Conservation (phyloP, 129 eudicot genomes). For the Flaveria ramosissima region DNA sequence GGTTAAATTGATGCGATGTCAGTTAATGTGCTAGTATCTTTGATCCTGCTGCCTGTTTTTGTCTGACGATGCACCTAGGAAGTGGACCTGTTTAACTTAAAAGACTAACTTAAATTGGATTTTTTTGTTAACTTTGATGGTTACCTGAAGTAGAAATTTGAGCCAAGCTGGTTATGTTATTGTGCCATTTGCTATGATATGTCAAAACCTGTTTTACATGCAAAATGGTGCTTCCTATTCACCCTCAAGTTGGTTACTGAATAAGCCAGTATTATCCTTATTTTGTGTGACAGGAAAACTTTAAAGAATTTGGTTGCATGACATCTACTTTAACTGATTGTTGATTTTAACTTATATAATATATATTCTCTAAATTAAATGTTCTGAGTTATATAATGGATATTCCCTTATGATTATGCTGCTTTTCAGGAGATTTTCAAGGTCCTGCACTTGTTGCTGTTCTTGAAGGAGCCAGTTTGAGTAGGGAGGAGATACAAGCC, state of each 20-base stretch:
- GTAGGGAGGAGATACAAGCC: slow-evolving; percentile 87
- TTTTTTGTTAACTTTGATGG: slow-evolving; percentile 1
- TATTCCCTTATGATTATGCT: neutral
- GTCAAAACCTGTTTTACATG: slow-evolving; percentile 1
- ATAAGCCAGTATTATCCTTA: neutral
- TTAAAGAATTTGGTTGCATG: neutral
- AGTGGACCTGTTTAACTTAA: neutral
- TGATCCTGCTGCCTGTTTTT: slow-evolving; percentile 1
- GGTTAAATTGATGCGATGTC: neutral
- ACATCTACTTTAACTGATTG: neutral
- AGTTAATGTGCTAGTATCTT: neutral
- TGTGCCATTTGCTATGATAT: neutral
- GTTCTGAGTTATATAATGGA: slow-evolving; percentile 13
- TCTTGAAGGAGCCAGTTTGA: slow-evolving; percentile 87
- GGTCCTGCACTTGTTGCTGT: slow-evolving; percentile 90
- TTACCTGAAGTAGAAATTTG: neutral
- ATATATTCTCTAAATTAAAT: neutral
- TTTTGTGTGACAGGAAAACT: neutral
- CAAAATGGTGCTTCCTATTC: slow-evolving; percentile 2
- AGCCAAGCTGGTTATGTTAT: neutral
- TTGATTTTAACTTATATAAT: neutral
- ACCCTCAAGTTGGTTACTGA: neutral
- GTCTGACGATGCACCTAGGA: neutral
- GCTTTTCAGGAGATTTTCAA: slow-evolving; percentile 85
- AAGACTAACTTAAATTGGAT: neutral